These are phyloP conservation scores for Sclerotinia glacialis DNA, from an alignment of 2,329 filamentous ascomycete species.

Conservation along the genomic window DNA sequence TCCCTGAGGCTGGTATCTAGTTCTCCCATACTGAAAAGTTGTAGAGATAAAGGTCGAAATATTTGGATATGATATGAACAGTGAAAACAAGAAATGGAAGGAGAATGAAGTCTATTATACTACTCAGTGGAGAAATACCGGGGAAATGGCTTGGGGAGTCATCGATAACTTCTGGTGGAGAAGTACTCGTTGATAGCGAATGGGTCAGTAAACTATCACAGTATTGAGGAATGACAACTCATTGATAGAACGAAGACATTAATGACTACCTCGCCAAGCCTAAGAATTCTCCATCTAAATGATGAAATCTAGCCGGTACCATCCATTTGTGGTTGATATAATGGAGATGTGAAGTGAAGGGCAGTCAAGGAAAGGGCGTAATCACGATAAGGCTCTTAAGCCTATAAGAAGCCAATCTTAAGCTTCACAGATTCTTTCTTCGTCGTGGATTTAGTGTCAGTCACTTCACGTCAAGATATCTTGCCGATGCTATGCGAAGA, in stretches of 20 bases:
- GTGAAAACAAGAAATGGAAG: not conserved
- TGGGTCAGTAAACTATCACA: not conserved
- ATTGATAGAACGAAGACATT: not conserved
- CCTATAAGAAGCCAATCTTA: not conserved
- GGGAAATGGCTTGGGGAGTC: not conserved
- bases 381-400: not conserved
- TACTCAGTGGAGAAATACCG: not conserved
- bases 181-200: not conserved
- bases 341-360: not conserved
- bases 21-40: conserved; percentile 15
- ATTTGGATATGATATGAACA: conserved; percentile 1
- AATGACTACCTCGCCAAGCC: not conserved
- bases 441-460: not conserved
- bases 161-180: conserved; percentile 8
- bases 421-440: not conserved
- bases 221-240: not conserved
- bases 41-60: not conserved
- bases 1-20: conserved; percentile 26
- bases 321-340: not conserved
- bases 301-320: not conserved
- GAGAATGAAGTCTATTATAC: conserved; percentile 3
- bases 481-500: not conserved
- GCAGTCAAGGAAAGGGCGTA: conserved; percentile 14
- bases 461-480: not conserved
- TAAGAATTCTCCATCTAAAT: not conserved